These are phyloP conservation scores for Cephalotrichum gorgonifer DNA, from an alignment of 2,329 filamentous ascomycete genomes.

Conservation along the genomic window DNA sequence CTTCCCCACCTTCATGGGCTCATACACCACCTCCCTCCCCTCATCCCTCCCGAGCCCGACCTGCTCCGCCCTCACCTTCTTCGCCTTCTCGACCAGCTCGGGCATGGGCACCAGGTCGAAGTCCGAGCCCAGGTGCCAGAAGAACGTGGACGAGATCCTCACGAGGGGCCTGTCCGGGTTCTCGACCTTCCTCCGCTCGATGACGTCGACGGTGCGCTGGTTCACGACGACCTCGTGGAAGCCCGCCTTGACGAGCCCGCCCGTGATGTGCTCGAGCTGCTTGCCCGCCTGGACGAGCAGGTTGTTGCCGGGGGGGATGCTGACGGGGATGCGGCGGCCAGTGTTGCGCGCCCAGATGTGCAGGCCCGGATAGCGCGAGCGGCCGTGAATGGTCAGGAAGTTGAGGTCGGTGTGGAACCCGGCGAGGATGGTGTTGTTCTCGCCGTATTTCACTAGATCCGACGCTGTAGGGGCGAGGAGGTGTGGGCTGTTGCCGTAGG, in stretches of 20 bases:
- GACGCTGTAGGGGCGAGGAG: constrained; percentile 51
- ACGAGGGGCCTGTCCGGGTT: constrained; percentile 39
- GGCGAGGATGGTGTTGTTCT: constrained; percentile 46
- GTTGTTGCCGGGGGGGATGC: constrained; percentile 46
- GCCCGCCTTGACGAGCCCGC: constrained; percentile 50
- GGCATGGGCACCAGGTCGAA: constrained; percentile 43
- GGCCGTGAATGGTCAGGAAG: constrained; percentile 55
- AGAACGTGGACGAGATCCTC: constrained; percentile 49
- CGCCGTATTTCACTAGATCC: constrained; percentile 42
- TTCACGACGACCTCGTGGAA: constrained; percentile 54
- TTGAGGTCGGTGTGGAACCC: constrained; percentile 57
- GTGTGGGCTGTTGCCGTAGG: constrained; percentile 33
- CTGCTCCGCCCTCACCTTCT: constrained; percentile 33
- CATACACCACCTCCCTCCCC: constrained; percentile 37
- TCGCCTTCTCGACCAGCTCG: constrained; percentile 32
- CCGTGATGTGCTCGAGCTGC: constrained; percentile 51
- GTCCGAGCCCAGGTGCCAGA: constrained; percentile 50
- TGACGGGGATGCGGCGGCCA: constrained; percentile 45
- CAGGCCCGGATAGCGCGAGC: constrained; percentile 50
- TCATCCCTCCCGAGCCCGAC: constrained; percentile 40
- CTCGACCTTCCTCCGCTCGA: constrained; percentile 29
- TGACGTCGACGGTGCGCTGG: constrained; percentile 35
- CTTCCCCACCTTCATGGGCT: constrained; percentile 45
- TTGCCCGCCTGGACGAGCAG: constrained; percentile 53
- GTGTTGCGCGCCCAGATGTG: constrained; percentile 57